phyloP scores from a whole-genome alignment of 1,284 basidiomycete species.

The Malassezia obtusa region DNA sequence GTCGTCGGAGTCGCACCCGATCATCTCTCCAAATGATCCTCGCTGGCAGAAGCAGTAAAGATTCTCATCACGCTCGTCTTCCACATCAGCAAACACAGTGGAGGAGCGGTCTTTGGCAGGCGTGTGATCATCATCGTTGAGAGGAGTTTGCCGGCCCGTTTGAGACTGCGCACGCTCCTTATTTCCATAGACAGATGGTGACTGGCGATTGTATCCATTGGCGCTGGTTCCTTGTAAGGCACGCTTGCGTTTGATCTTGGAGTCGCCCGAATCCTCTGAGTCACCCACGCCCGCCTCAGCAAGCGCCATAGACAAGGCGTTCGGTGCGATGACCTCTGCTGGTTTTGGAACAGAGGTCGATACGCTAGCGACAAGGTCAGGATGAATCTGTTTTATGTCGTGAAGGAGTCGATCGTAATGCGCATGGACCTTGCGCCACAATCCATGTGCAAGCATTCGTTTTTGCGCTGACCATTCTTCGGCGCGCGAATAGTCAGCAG shows the following conservation, averaged over 20 bases:
- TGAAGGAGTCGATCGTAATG: slow-evolving; percentile 31
- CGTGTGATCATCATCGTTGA: not conserved
- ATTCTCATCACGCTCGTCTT: slow-evolving; percentile 36
- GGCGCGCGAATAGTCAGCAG: slow-evolving; percentile 33
- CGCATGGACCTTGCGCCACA: slow-evolving; percentile 29
- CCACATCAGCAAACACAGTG: slow-evolving; percentile 1
- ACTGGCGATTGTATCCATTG: not conserved
- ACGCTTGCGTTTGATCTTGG: slow-evolving; percentile 1
- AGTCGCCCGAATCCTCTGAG: slow-evolving; percentile 12
- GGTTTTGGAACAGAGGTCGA: slow-evolving; percentile 19
- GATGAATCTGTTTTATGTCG: slow-evolving; percentile 33
- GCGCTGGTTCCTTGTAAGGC: not conserved
- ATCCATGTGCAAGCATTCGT: slow-evolving; percentile 23
- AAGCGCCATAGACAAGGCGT: slow-evolving; percentile 22
- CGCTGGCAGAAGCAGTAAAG: slow-evolving; percentile 47
- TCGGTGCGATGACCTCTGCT: slow-evolving; percentile 17
- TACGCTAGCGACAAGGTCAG: slow-evolving; percentile 33
- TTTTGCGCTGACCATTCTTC: slow-evolving; percentile 42
- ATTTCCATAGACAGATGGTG: not conserved
- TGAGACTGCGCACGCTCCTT: not conserved
- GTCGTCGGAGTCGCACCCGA: slow-evolving; percentile 36
- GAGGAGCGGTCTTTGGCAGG: not conserved
- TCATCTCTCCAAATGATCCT: slow-evolving; percentile 45
- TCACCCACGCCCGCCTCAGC: slow-evolving; percentile 27
- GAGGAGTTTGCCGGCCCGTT: not conserved